Evolutionary conservation across 1,284 basidiomycete species (phyloP).

Genomic region (Athelia psychrophila): DNA sequence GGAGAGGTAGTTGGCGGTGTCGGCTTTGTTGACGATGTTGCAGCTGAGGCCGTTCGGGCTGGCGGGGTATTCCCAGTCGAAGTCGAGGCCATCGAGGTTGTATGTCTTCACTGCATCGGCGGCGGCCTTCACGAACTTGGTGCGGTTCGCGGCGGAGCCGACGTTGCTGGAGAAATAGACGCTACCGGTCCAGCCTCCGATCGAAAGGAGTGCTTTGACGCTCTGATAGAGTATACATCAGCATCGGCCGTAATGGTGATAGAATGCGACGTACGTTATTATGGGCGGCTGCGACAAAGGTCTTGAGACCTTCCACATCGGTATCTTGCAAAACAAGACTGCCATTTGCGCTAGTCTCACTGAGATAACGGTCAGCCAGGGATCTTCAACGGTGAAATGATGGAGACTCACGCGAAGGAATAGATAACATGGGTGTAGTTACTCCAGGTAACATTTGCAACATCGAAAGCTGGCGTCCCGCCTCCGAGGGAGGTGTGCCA

Average conservation of each 20-base stretch:
- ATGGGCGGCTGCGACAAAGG: slow-evolving; percentile 50
- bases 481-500: slow-evolving; percentile 33
- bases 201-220: slow-evolving; percentile 68
- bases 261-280: slow-evolving; percentile 31
- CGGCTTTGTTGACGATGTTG: slow-evolving; percentile 57
- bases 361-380: slow-evolving; percentile 14
- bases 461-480: slow-evolving; percentile 32
- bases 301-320: slow-evolving; percentile 36
- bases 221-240: slow-evolving; percentile 25
- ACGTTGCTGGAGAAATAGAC: slow-evolving; percentile 69
- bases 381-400: background rate
- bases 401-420: slow-evolving; percentile 52
- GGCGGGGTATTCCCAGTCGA: slow-evolving; percentile 84
- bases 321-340: slow-evolving; percentile 34
- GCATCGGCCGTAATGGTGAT: slow-evolving; percentile 15
- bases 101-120: slow-evolving; percentile 55
- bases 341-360: slow-evolving; percentile 40
- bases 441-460: slow-evolving; percentile 41
- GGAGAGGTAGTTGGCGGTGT: slow-evolving; percentile 67
- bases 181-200: slow-evolving; percentile 85
- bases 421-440: slow-evolving; percentile 53
- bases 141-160: slow-evolving; percentile 52
- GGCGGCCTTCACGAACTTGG: slow-evolving; percentile 68
- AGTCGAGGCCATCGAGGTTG: slow-evolving; percentile 75
- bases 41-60: slow-evolving; percentile 61